A percentile compares a stretch with the other conserved stretches of the same genome.
These are phyloP conservation scores for Colletotrichum sidae DNA, from an alignment of 2,329 filamentous ascomycete genomes.

Conservation along the genomic window DNA sequence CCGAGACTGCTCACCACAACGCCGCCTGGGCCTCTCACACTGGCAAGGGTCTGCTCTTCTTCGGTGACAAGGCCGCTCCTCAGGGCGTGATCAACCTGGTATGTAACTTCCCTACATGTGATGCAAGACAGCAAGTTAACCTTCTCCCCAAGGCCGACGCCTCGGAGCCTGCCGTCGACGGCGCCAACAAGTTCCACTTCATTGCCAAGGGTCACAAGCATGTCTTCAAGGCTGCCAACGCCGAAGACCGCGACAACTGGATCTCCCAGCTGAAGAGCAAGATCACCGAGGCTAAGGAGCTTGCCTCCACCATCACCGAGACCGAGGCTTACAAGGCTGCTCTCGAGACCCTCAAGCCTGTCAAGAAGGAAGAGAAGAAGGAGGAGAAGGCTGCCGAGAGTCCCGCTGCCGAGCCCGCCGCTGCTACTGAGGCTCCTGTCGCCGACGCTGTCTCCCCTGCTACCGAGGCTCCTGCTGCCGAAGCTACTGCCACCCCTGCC, in stretches of 20 bases:
- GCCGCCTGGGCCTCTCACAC: conserved; percentile 93
- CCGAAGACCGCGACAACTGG: conserved; percentile 92
- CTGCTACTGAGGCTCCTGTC: conserved; percentile 47
- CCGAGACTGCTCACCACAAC: conserved; percentile 78
- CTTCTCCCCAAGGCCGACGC: conserved; percentile 62
- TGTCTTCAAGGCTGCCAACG: conserved; percentile 83
- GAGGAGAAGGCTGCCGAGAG: conserved; percentile 58
- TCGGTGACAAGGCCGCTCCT: conserved; percentile 86
- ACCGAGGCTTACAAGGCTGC: conserved; percentile 91
- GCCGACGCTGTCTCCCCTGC: conserved; percentile 45
- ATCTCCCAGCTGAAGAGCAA: conserved; percentile 84
- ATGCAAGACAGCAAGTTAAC: conserved; percentile 44
- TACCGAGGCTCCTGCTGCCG: conserved; percentile 43
- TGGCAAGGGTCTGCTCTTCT: conserved; percentile 94
- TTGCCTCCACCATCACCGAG: conserved; percentile 77
- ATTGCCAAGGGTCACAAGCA: conserved; percentile 90
- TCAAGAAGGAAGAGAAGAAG: conserved; percentile 56
- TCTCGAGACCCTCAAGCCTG: conserved; percentile 75
- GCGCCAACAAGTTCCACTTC: conserved; percentile 86
- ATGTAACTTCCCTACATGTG: conserved; percentile 49
- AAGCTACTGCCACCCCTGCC: conserved; percentile 45
- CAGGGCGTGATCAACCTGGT: conserved; percentile 88
- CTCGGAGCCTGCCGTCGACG: conserved; percentile 80
- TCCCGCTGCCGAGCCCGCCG: conserved; percentile 52
- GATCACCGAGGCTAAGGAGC: conserved; percentile 85